These are phyloP conservation scores for Myxozyma melibiosi DNA, from an alignment of 805 yeast species.

Conservation along the genomic window DNA sequence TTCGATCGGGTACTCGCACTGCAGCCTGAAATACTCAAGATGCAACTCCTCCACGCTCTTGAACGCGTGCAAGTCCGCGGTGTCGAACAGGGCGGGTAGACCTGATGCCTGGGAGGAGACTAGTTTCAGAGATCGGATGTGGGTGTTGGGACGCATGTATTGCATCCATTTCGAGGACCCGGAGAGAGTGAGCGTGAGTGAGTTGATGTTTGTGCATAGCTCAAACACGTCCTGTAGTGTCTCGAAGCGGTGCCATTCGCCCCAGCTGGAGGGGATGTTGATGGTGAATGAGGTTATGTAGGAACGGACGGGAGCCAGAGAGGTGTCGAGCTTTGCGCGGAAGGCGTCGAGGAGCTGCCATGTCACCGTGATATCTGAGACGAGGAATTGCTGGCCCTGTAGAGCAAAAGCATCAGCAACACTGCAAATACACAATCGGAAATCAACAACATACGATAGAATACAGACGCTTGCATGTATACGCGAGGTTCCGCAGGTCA, in stretches of 20 bases:
- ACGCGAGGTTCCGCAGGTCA: conserved; percentile 18
- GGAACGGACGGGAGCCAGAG: conserved; percentile 5
- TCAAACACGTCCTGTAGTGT: conserved; percentile 15
- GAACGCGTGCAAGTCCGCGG: conserved; percentile 26
- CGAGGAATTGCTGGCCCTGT: conserved; percentile 30
- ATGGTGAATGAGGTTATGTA: conserved; percentile 26
- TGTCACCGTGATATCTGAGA: conserved; percentile 17
- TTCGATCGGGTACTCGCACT: conserved; percentile 27
- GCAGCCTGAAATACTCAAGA: conserved; percentile 25
- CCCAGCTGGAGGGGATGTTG: conserved; percentile 30
- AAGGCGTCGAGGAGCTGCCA: conserved; percentile 27
- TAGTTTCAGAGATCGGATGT: conserved; percentile 10
- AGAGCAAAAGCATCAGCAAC: neutral
- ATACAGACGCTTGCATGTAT: conserved; percentile 15
- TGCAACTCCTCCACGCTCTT: conserved; percentile 9
- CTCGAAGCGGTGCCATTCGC: conserved; percentile 34
- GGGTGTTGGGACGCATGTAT: conserved; percentile 17
- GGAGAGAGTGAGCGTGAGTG: conserved; percentile 21
- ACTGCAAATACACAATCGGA: too few relatives aligned
- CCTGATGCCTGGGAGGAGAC: conserved; percentile 15
- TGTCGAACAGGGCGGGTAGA: conserved; percentile 23
- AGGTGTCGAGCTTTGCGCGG: conserved; percentile 5
- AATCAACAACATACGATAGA: conserved; percentile 17
- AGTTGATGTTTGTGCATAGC: conserved; percentile 11
- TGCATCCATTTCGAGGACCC: conserved; percentile 33